phyloP scores from a whole-genome alignment of 1,139 yeast species.

The Candida sojae region DNA sequence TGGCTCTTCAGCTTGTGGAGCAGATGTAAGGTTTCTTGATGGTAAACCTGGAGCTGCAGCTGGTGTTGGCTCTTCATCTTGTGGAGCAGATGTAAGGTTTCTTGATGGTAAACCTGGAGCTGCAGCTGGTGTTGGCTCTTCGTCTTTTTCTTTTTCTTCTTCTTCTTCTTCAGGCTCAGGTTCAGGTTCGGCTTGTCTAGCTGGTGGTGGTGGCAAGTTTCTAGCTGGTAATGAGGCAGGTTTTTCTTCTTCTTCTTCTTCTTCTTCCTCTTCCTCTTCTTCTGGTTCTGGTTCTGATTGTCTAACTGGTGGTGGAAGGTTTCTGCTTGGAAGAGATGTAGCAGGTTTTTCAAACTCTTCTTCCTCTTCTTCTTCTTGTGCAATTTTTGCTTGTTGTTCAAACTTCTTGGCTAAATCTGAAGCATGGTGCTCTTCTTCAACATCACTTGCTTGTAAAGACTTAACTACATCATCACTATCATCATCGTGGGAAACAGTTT shows the following conservation, averaged over 20 bases:
- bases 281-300: conserved; percentile 20
- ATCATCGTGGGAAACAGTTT: conserved; percentile 37
- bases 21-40: conserved; percentile 19
- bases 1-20: conserved; percentile 22
- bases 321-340: conserved; percentile 19
- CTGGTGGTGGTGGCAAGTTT: conserved; percentile 24
- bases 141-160: conserved; percentile 19
- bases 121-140: conserved; percentile 1
- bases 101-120: conserved; percentile 16
- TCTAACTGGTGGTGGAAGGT: conserved; percentile 31
- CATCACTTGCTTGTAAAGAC: conserved; percentile 10
- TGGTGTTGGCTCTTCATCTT: conserved; percentile 15
- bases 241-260: conserved; percentile 17
- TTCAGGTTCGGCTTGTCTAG: conserved; percentile 16
- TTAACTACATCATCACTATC: conserved; percentile 21
- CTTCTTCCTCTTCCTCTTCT: conserved; percentile 21
- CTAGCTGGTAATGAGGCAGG: conserved; percentile 22
- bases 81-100: conserved; percentile 22
- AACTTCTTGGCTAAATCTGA: conserved; percentile 22
- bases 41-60: conserved; percentile 16
- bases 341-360: conserved; percentile 22
- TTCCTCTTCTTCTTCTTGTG: conserved; percentile 16
- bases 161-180: conserved; percentile 17
- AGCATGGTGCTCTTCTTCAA: conserved; percentile 10
- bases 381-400: conserved; percentile 17